A percentile compares a stretch with the other conserved stretches of the same genome.
Conservation (phyloP, 2,329 filamentous ascomycete species). For the Mollisiaceae sp. region DNA sequence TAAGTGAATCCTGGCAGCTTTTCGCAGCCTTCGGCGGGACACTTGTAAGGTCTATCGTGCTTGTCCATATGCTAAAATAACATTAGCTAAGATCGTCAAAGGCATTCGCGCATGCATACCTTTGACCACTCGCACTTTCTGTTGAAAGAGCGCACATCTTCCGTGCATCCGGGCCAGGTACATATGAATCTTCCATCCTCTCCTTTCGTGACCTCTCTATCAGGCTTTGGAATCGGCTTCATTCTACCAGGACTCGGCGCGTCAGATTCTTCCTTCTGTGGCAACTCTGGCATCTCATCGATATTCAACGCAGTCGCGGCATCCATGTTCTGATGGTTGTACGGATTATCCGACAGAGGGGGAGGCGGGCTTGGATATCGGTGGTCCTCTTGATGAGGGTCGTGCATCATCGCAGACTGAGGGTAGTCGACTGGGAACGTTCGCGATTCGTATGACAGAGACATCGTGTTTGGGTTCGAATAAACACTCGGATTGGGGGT, state of each 20-base stretch:
- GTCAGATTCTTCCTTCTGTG: constrained; percentile 39
- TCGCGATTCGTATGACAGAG: constrained; percentile 39
- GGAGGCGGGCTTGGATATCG: constrained; percentile 41
- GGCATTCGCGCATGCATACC: constrained; percentile 61
- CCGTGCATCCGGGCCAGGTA: constrained; percentile 70
- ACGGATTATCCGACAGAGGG: constrained; percentile 38
- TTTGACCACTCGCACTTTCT: constrained; percentile 87
- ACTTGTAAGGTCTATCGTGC: constrained; percentile 92
- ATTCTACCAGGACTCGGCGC: constrained; percentile 40
- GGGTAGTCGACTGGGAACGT: constrained; percentile 37
- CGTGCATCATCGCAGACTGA: constrained; percentile 35
- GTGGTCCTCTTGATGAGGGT: constrained; percentile 37
- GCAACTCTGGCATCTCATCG: constrained; percentile 37
- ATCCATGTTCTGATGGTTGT: constrained; percentile 35
- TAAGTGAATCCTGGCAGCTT: constrained; percentile 96
- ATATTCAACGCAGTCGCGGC: constrained; percentile 25
- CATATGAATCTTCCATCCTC: constrained; percentile 79
- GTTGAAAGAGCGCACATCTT: constrained; percentile 69
- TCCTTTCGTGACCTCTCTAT: constrained; percentile 65
- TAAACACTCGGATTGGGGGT: constrained; percentile 4
- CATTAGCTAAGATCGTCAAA: constrained; percentile 11
- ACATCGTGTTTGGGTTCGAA: constrained; percentile 31
- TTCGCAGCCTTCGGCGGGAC: constrained; percentile 79
- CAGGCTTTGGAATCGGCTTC: constrained; percentile 63
- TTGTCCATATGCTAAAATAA: constrained; percentile 87